Percentiles rank a stretch among this genome's conserved stretches.
phyloP scores from a whole-genome alignment of 208 protist species.

The Wallacemonas sp. region DNA sequence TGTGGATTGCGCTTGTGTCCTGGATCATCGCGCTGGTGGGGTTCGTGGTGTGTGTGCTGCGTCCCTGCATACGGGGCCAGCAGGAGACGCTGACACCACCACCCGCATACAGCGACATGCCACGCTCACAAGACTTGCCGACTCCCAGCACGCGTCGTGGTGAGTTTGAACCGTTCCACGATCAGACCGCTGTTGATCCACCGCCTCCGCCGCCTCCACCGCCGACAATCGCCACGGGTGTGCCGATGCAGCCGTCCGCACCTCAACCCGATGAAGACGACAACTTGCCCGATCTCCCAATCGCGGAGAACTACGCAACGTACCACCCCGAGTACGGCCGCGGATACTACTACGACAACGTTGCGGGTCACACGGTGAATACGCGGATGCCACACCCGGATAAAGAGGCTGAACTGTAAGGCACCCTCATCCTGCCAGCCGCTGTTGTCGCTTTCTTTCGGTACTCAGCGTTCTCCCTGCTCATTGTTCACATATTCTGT shows the following conservation, averaged over 20 bases:
- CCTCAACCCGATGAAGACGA: neutral
- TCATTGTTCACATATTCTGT: neutral
- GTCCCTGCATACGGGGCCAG: neutral
- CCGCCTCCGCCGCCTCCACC: neutral
- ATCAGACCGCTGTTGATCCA: neutral
- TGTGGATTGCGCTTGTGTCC: conserved; percentile 11
- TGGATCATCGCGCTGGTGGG: neutral
- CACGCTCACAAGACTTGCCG: neutral
- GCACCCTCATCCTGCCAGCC: neutral
- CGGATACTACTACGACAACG: conserved; percentile 6
- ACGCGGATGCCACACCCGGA: neutral
- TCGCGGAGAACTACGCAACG: conserved; percentile 14
- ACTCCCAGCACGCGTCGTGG: neutral
- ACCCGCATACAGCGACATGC: neutral
- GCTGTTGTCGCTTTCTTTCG: no score
- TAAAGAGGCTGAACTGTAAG: neutral
- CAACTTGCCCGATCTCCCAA: neutral
- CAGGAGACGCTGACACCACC: neutral
- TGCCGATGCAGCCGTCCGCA: neutral
- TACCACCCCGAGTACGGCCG: conserved; percentile 11
- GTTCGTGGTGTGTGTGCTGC: neutral
- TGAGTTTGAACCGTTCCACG: neutral
- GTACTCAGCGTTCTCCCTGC: neutral
- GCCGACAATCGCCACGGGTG: neutral
- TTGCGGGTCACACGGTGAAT: neutral